phyloP scores from a whole-genome alignment of 139 green algal species.

The Chlamydomonas applanata region DNA sequence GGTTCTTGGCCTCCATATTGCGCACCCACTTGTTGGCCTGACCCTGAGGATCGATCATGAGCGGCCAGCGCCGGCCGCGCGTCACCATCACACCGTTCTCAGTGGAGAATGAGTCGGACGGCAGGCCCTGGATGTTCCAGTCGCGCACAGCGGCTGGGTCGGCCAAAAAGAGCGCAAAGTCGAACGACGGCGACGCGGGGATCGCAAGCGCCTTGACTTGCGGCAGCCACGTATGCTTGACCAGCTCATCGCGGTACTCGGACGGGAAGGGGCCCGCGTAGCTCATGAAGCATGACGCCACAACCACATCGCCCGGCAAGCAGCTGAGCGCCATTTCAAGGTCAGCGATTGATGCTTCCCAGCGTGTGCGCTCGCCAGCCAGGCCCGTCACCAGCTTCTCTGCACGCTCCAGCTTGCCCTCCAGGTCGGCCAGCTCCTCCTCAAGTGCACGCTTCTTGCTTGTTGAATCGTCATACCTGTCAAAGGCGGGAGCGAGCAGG shows the following conservation, averaged over 20 bases:
- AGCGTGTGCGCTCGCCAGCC: constrained; percentile 64
- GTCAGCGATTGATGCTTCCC: constrained; percentile 64
- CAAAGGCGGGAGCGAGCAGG: neutral
- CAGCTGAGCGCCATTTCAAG: constrained; percentile 51
- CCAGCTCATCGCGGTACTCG: constrained; percentile 72
- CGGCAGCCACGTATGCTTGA: constrained; percentile 70
- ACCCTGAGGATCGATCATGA: constrained; percentile 82
- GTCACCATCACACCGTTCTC: constrained; percentile 83
- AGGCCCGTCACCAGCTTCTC: constrained; percentile 72
- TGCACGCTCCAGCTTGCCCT: constrained; percentile 76
- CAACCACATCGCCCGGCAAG: constrained; percentile 67
- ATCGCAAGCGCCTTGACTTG: constrained; percentile 63
- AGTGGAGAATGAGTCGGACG: constrained; percentile 71
- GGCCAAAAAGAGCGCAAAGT: constrained; percentile 75
- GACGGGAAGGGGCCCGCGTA: constrained; percentile 82
- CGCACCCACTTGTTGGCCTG: constrained; percentile 84
- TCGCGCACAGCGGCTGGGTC: constrained; percentile 70
- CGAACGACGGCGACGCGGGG: constrained; percentile 61
- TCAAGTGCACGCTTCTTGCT: constrained; percentile 71
- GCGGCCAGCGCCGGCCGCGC: constrained; percentile 66
- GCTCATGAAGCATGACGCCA: constrained; percentile 72
- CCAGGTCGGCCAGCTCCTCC: constrained; percentile 71
- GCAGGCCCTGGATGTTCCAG: constrained; percentile 84
- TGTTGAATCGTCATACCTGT: constrained; percentile 74
- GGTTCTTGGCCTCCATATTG: constrained; percentile 70